Evolutionary conservation across 108 stramenopile genomes (phyloP), one percentile per base, ranked within the genome.

Genomic region (Cyclotella choctawhatcheeana): DNA sequence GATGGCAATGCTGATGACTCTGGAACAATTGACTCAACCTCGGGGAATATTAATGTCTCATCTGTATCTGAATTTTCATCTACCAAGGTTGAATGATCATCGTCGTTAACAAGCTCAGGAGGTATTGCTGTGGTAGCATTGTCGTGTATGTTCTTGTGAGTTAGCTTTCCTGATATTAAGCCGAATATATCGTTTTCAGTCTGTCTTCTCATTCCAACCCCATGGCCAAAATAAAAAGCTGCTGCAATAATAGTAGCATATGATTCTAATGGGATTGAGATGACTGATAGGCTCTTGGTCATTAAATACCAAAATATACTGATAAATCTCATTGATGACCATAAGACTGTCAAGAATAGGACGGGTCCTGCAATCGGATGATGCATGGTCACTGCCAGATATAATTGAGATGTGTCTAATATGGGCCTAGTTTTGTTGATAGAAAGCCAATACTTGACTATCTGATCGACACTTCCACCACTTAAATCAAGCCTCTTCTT

Each of bases 1-100:
- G 91, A 95, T 7, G 89, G 83, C 18, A 92, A 63, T 14, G 24
- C 47, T 25, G 31, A 21, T 20, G 62, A 32, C 29, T 79, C 73
- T n/a, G 60, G 32, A 31, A 48, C 54, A n/a, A n/a, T n/a, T 16
- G 53, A 44, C n/a, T 55, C 66, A 18, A 37, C 32, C 33, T 71
- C 68, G 14, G 34, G 30, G 16, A 63, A 53, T 26, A 48, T 30
- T 14, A 68, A 14, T 64, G 69, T 82, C 12, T 82, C 71, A 20
- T 77, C 75, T 20, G 82, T 59, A 44, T 82, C 84, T 26, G 51
- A 77, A 24, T 17, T 71, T 31, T 77, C 76, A 21, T 79, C 82
- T 1, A 64, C 78, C 31, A 73, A 31, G 18, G 80, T 77, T 6
- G 76, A 82, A 67, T 82, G 40, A 53, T 82, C 81, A 47, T 81